Evolutionary conservation across 495 filamentous ascomycete species (phyloP).

Genomic region (Melanomma pulvis-pyrius): DNA sequence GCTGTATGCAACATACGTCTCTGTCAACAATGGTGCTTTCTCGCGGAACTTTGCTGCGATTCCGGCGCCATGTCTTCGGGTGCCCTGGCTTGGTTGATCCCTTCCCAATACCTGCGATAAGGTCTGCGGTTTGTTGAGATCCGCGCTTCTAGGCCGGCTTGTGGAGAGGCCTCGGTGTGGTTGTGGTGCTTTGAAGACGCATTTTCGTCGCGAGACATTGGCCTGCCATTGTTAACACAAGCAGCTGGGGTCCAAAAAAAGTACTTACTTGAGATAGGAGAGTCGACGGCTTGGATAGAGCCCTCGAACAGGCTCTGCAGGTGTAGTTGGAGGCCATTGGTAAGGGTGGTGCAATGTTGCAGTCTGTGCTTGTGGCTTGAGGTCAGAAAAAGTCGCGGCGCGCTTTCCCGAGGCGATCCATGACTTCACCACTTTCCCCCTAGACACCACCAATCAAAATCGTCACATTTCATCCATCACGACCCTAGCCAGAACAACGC

Average conservation of each 20-base stretch:
- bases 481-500: too few relatives aligned
- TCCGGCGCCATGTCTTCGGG: neutral
- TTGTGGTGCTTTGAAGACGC: neutral
- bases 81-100: neutral
- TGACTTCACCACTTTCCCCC: slow-evolving; percentile 10
- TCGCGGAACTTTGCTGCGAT: slow-evolving; percentile 22
- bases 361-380: neutral
- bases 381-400: slow-evolving; percentile 21
- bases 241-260: neutral
- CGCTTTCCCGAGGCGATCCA: slow-evolving; percentile 15
- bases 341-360: slow-evolving; percentile 6
- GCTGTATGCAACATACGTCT: slow-evolving; percentile 75
- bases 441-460: neutral
- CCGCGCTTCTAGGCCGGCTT: neutral
- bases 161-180: slow-evolving; percentile 1
- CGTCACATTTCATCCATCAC: slow-evolving; percentile 2
- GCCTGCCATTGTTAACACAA: slow-evolving; percentile 1
- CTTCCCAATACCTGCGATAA: neutral
- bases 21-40: slow-evolving; percentile 38
- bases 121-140: neutral
- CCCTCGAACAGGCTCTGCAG: slow-evolving; percentile 32
- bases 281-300: neutral
- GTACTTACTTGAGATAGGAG: neutral
- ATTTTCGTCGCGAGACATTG: neutral
- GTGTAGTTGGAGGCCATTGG: slow-evolving; percentile 36